Conservation (phyloP, 192 early-diverging fungal genomes). For the Phlyctochytrium bullatum region DNA sequence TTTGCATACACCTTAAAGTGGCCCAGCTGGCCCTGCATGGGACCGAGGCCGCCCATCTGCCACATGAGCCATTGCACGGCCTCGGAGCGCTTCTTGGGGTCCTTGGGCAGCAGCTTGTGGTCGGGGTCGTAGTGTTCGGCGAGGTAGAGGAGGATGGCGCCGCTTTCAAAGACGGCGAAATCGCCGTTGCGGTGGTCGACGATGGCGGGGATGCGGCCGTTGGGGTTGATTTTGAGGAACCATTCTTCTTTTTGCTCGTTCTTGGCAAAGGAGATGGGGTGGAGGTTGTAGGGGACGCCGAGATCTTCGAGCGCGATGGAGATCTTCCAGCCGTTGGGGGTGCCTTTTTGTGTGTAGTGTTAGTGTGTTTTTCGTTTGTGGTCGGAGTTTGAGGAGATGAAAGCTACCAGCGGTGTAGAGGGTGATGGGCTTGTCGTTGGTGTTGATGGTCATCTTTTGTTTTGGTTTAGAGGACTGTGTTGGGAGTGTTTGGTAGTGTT, state of each 20-base stretch:
- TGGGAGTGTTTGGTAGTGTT: too few relatives aligned
- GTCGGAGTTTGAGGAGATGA: too few relatives aligned
- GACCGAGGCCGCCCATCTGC: conserved; percentile 41
- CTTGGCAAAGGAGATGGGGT: conserved; percentile 34
- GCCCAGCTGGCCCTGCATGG: conserved; percentile 46
- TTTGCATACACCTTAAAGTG: conserved; percentile 48
- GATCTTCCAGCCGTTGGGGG: conserved; percentile 53
- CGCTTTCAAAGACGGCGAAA: conserved; percentile 56
- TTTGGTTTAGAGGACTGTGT: too few relatives aligned
- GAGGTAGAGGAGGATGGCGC: conserved; percentile 59
- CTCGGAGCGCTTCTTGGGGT: conserved; percentile 41
- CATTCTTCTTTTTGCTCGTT: conserved; percentile 47
- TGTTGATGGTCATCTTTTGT: too few relatives aligned
- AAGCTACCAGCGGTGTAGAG: too few relatives aligned
- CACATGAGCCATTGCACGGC: conserved; percentile 58
- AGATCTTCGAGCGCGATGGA: conserved; percentile 52
- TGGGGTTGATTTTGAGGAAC: conserved; percentile 43
- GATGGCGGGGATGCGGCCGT: conserved; percentile 53
- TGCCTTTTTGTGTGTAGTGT: too few relatives aligned
- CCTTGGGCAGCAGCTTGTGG: conserved; percentile 42
- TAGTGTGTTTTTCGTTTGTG: too few relatives aligned
- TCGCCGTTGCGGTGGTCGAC: conserved; percentile 48
- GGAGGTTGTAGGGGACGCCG: conserved; percentile 10
- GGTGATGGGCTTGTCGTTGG: too few relatives aligned
- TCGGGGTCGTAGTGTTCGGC: conserved; percentile 54